Base-by-base conservation (phyloP, 306 rosid genomes). In the Fagus crenata region DNA sequence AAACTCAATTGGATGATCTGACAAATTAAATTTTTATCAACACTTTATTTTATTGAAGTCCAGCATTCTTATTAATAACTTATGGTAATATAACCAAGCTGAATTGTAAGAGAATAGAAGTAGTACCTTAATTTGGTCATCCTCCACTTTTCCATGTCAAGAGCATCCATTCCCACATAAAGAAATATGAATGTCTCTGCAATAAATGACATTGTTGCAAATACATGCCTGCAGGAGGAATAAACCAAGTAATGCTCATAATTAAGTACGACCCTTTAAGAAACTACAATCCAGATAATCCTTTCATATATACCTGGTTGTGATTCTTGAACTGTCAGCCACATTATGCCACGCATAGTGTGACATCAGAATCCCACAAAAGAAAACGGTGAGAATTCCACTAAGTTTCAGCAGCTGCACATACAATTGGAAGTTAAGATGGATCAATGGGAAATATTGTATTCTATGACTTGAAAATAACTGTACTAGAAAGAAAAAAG, bases 321-420 rank as follows among this genome's bases (percentile, higher is more conserved):
- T 85, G 86, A 86, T 85, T 87, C 90, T 89, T 77, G 98, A 90
- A 77, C 53, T 87, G 67, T 88, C 90, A 31, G 92, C 87, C 69
- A 94, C 84, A 42, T 94, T 90, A 76, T 90, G 87, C 93, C 96
- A 94, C 11, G 95, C 97, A 78, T 90, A 94, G 75, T 90, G 97
- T 13, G 97, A 94, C 96, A 94, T 92, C 73, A 92, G 58, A 86
- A 94, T 82, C 72, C 96, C 98, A 70, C 97, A 90, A 74, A 94
- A 94, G 96, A 94, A 94, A 76, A 94, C 93, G 3, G 97, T 94
- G 83, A 94, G 97, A 73, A 94, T 94, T 83, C 98, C 98, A 80
- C 98, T 94, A 72, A 94, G 88, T 59, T 87, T 86, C 42, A 84
- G 69, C 76, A 92, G 78, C 98, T 94, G 89, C 77, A 83, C n/a